Evolutionary conservation across 805 yeast species (phyloP).

Genomic region (Saccharomyces mikatae): DNA sequence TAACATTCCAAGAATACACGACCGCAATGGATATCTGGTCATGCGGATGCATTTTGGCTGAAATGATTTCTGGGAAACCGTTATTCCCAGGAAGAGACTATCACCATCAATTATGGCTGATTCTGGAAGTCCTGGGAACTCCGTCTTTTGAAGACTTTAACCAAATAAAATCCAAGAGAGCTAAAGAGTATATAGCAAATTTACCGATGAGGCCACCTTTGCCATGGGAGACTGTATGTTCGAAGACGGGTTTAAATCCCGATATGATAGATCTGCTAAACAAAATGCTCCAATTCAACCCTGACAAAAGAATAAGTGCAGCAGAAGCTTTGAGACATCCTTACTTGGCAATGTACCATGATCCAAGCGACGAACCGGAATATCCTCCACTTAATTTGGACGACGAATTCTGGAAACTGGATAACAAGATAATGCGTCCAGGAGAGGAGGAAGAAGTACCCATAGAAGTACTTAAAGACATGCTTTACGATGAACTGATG

Average conservation of each 20-base stretch:
- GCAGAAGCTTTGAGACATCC: slow-evolving; percentile 70
- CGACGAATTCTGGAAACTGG: slow-evolving; percentile 36
- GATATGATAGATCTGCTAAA: slow-evolving; percentile 55
- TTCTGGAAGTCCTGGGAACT: slow-evolving; percentile 62
- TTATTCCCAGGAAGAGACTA: slow-evolving; percentile 72
- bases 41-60: slow-evolving; percentile 71
- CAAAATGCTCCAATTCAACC: slow-evolving; percentile 63
- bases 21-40: slow-evolving; percentile 78
- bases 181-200: slow-evolving; percentile 66
- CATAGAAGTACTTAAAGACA: slow-evolving; percentile 61
- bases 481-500: slow-evolving; percentile 79
- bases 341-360: slow-evolving; percentile 58
- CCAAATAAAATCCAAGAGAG: slow-evolving; percentile 65
- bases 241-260: slow-evolving; percentile 30
- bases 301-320: slow-evolving; percentile 65
- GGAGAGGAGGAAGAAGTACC: slow-evolving; percentile 76
- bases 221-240: slow-evolving; percentile 33
- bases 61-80: slow-evolving; percentile 53
- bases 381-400: slow-evolving; percentile 30
- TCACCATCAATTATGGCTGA: slow-evolving; percentile 56
- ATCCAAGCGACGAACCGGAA: slow-evolving; percentile 62
- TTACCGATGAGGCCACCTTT: slow-evolving; percentile 54
- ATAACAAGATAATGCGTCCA: slow-evolving; percentile 29
- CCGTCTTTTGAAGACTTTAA: slow-evolving; percentile 68
- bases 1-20: slow-evolving; percentile 62